Evolutionary conservation across 2,329 filamentous ascomycete genomes (phyloP), one percentile per base, ranked within the genome.

Genomic region (Penicillium capsulatum): DNA sequence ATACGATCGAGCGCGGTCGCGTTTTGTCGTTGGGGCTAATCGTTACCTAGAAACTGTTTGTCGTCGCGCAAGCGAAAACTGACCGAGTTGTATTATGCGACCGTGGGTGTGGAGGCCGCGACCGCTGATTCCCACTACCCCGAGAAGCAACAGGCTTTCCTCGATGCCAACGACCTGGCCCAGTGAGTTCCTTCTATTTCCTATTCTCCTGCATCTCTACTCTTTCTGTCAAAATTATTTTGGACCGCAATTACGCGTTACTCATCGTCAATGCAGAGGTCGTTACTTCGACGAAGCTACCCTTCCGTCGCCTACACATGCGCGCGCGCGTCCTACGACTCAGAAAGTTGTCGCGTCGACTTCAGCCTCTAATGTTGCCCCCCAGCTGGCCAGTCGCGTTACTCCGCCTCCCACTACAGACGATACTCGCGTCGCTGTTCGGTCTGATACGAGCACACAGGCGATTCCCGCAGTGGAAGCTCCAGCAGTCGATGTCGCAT

Each of bases 31-130:
- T 56, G 48, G 63, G 53, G 60, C 65, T 67, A 50, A 68, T 54
- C 55, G 54, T 43, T 45, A 63, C 52, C 57, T 36, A 73, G 70
- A 64, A 65, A 63, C 61, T 72, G 71, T 77, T 79, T 85, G 75
- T 77, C 76, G 69, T 87, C 85, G 76, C 84, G 86, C 69, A 92
- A 94, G 79, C 83, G 87, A 68, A 94, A 94, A 76, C 77, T 95
- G 65, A 83, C 84, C 66, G 85, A 92, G 72, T 78, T 95, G 58
- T 94, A 85, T 73, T 79, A 86, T 76, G 83, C 86, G 73, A 84
- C 84, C 66, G 80, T 82, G 64, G 66, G 74, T 51, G 63, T 70
- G 54, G 57, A 62, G 53, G 60, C 58, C 57, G 67, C 68, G 58
- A 66, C 61, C 66, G 69, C 75, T 60, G 77, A 79, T 57, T 75